These are phyloP conservation scores for Rheum nobile DNA, from an alignment of 148 eudicot species.

Conservation along the genomic window DNA sequence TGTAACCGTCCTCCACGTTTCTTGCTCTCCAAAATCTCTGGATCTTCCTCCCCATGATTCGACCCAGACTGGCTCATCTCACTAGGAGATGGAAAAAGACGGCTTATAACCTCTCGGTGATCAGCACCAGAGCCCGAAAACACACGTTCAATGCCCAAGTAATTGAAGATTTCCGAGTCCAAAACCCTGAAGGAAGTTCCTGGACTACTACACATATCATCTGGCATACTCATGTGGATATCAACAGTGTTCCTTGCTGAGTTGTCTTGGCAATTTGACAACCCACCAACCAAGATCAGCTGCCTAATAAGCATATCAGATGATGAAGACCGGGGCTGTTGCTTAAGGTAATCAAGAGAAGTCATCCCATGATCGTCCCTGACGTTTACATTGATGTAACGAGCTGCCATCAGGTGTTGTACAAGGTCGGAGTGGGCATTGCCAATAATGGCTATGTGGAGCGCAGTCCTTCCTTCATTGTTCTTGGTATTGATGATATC, in stretches of 20 bases:
- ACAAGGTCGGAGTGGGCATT: conserved; percentile 61
- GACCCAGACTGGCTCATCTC: conserved; percentile 26
- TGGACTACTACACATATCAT: conserved; percentile 44
- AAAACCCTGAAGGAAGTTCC: conserved; percentile 69
- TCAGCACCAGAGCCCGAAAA: conserved; percentile 17
- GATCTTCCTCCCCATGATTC: conserved; percentile 15
- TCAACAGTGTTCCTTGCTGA: conserved; percentile 53
- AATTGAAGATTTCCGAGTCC: conserved; percentile 53
- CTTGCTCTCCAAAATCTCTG: conserved; percentile 14
- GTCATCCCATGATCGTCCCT: conserved; percentile 63
- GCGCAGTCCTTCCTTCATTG: conserved; percentile 62
- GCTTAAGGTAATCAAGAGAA: conserved; percentile 78
- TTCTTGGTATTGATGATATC: conserved; percentile 47
- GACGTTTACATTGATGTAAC: conserved; percentile 45
- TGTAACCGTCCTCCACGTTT: conserved; percentile 22
- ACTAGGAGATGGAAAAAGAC: conserved; percentile 24
- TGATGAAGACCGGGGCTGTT: conserved; percentile 56
- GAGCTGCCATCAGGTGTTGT: conserved; percentile 49
- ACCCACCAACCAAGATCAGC: conserved; percentile 77
- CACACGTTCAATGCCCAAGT: conserved; percentile 40
- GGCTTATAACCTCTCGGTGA: conserved; percentile 10
- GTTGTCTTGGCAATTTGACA: conserved; percentile 52
- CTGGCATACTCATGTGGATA: conserved; percentile 53
- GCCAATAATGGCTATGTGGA: conserved; percentile 65
- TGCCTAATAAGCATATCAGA: conserved; percentile 57